These are phyloP conservation scores for Capsicum pubescens DNA, from an alignment of 257 asterid species.

Conservation along the genomic window DNA sequence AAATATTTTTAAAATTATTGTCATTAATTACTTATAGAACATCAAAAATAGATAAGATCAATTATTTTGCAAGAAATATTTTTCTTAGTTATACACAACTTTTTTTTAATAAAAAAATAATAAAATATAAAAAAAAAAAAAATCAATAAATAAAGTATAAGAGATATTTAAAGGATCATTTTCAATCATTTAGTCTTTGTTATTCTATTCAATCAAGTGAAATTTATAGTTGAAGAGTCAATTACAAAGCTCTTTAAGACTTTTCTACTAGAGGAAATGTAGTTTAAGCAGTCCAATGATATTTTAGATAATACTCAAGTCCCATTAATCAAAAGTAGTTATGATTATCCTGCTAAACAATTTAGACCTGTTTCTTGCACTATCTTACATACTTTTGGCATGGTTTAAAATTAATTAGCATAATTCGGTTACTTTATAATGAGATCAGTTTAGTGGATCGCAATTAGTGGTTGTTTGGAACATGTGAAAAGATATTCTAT, in stretches of 20 bases:
- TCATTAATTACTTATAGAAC: no score
- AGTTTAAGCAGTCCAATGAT: neutral
- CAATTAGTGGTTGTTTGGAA: conserved; percentile 17
- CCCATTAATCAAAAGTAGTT: neutral
- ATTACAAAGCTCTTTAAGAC: neutral
- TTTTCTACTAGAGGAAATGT: neutral
- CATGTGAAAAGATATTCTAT: conserved; percentile 7
- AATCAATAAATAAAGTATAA: no score
- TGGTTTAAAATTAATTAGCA: neutral
- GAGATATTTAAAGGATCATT: neutral
- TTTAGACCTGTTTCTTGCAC: neutral
- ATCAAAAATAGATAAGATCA: no score
- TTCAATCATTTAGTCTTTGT: neutral
- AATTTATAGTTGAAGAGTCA: neutral
- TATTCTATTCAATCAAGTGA: neutral
- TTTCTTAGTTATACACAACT: no score
- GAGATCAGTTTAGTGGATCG: neutral
- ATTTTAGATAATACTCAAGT: neutral
- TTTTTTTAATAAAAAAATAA: no score
- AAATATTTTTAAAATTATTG: no score
- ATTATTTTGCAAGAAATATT: no score
- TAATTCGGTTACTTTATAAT: neutral
- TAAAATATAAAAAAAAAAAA: no score
- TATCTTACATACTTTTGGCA: neutral
- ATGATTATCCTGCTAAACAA: neutral